phyloP scores from a whole-genome alignment of 2,329 filamentous ascomycete species.

The Epichloe typhina region DNA sequence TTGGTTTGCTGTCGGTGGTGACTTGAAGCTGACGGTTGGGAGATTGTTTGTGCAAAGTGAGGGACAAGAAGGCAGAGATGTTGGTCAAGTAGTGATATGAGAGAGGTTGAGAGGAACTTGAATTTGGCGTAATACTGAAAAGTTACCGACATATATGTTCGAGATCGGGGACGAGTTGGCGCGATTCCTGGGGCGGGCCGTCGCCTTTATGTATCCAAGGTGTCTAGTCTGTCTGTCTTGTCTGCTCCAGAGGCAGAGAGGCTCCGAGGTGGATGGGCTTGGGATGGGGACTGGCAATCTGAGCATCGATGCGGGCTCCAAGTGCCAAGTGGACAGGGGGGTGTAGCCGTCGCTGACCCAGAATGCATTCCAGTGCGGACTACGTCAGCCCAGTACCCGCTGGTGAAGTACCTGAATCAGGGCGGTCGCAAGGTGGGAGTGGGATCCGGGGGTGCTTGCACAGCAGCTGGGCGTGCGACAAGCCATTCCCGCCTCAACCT shows the following conservation, averaged over 20 bases:
- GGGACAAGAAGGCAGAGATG: too few species aligned
- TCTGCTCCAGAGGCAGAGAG: not conserved
- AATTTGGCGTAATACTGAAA: not conserved
- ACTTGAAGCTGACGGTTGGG: too few species aligned
- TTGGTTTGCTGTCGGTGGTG: not conserved
- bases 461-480: constrained; percentile 2
- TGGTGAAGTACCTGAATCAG: constrained; percentile 7
- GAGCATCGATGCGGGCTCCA: constrained; percentile 8
- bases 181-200: constrained; percentile 12
- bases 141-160: not conserved
- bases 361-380: not conserved
- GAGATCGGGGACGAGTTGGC: accelerated
- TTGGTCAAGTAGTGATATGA: not conserved
- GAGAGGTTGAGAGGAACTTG: not conserved
- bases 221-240: not conserved
- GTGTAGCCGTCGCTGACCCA: not conserved
- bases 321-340: not conserved
- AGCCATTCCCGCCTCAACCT: not conserved
- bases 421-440: not conserved
- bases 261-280: not conserved
- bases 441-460: not conserved
- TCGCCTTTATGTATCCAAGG: constrained; percentile 19
- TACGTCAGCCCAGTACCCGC: constrained; percentile 6
- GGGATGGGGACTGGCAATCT: constrained; percentile 16
- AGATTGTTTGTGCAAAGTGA: not conserved